phyloP scores from a whole-genome alignment of 352 stramenopile genomes.

The Phytophthora sp. region DNA sequence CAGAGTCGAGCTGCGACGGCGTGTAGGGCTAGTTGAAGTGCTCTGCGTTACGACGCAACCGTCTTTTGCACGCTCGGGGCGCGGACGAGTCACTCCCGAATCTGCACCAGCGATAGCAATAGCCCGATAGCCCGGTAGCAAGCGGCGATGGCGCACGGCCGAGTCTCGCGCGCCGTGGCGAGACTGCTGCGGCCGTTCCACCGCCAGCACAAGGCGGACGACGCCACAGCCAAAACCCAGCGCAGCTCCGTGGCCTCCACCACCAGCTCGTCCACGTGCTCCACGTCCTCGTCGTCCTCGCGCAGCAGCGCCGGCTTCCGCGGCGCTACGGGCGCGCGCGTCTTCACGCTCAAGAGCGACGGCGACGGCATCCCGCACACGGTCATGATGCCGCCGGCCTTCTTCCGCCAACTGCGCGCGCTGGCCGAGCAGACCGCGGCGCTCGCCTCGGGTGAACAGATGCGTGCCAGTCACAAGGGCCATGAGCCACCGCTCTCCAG shows the following conservation, averaged over 20 bases:
- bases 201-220: slow-evolving; percentile 19
- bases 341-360: slow-evolving; percentile 30
- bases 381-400: slow-evolving; percentile 39
- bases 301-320: slow-evolving; percentile 23
- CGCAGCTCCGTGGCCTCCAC: slow-evolving; percentile 25
- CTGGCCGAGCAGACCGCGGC: slow-evolving; percentile 33
- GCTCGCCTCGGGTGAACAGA: slow-evolving; percentile 21
- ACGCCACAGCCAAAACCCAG: slow-evolving; percentile 11
- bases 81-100: slow-evolving; percentile 22
- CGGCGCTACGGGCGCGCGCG: not conserved
- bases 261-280: slow-evolving; percentile 33
- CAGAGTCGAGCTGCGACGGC: slow-evolving; percentile 3
- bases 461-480: slow-evolving; percentile 25
- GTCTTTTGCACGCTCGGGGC: not conserved
- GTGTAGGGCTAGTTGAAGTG: slow-evolving; percentile 25
- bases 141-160: slow-evolving; percentile 40
- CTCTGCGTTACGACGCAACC: slow-evolving; percentile 13
- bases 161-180: slow-evolving; percentile 47
- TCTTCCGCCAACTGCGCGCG: slow-evolving; percentile 44
- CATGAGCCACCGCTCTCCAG: slow-evolving; percentile 11
- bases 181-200: slow-evolving; percentile 50
- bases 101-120: no score
- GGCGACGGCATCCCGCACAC: slow-evolving; percentile 17
- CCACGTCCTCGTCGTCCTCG: slow-evolving; percentile 33
- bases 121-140: no score